These are phyloP conservation scores for Aspergillus nanangensis DNA, from an alignment of 495 filamentous ascomycete genomes.

Conservation along the genomic window DNA sequence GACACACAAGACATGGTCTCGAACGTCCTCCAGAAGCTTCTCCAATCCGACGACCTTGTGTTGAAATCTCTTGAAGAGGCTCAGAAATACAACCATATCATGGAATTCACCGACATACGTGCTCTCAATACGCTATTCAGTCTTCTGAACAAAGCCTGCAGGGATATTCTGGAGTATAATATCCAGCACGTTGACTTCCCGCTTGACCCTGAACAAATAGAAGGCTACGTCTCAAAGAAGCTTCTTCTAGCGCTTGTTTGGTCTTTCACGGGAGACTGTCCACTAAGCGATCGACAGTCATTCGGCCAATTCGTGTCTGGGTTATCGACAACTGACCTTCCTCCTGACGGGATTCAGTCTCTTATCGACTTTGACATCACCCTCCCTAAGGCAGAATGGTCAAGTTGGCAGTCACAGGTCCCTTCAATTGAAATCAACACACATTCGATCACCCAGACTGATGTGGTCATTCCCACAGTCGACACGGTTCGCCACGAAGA, in stretches of 20 bases:
- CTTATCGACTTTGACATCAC: slow-evolving; percentile 94
- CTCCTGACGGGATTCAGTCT: slow-evolving; percentile 67
- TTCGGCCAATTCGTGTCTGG: slow-evolving; percentile 81
- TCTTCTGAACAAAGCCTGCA: slow-evolving; percentile 85
- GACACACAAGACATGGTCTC: slow-evolving; percentile 73
- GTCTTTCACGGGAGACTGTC: slow-evolving; percentile 94
- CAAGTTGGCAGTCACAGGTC: slow-evolving; percentile 88
- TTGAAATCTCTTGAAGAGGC: slow-evolving; percentile 70
- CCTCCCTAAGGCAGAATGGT: slow-evolving; percentile 83
- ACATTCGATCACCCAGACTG: slow-evolving; percentile 93
- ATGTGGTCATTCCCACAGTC: slow-evolving; percentile 94
- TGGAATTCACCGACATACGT: slow-evolving; percentile 91
- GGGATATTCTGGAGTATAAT: slow-evolving; percentile 93
- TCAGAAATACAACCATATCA: slow-evolving; percentile 83
- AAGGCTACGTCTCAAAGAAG: slow-evolving; percentile 88
- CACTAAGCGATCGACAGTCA: slow-evolving; percentile 75
- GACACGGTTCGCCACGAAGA: slow-evolving; percentile 98
- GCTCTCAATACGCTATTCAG: slow-evolving; percentile 93
- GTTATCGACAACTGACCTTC: slow-evolving; percentile 78
- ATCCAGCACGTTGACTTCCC: slow-evolving; percentile 90
- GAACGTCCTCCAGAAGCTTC: slow-evolving; percentile 66
- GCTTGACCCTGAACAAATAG: slow-evolving; percentile 80
- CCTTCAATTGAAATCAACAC: slow-evolving; percentile 95
- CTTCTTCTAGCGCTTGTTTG: slow-evolving; percentile 85
- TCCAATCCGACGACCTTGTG: slow-evolving; percentile 75